Conservation (phyloP, 177 flowering plant genomes). For the Vitis hybrid region DNA sequence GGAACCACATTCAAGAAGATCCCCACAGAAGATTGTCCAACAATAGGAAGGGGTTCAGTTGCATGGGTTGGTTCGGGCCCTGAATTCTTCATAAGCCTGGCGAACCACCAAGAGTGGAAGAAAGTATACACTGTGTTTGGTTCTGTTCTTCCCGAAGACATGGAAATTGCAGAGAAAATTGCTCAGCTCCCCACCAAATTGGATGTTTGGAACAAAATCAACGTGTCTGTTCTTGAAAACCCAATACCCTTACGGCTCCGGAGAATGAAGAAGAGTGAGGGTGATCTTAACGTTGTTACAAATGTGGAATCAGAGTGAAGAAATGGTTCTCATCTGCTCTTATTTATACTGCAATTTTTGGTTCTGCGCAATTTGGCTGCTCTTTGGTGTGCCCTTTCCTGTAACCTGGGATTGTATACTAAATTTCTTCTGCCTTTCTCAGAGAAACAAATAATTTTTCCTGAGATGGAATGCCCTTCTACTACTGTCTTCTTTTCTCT, state of each 20-base stretch:
- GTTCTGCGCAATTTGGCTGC: too few species aligned
- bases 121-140: constrained; percentile 80
- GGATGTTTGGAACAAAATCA: constrained; percentile 71
- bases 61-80: constrained; percentile 97
- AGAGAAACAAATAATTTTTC: too few species aligned
- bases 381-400: too few species aligned
- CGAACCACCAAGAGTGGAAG: constrained; percentile 93
- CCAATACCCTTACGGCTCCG: constrained; percentile 50
- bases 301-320: constrained; percentile 2
- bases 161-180: constrained; percentile 79
- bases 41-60: constrained; percentile 74
- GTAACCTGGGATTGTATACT: too few species aligned
- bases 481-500: background rate
- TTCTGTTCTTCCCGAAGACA: constrained; percentile 85
- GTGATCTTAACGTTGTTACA: constrained; percentile 18
- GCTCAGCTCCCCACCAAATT: constrained; percentile 63
- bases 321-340: background rate
- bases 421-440: too few species aligned
- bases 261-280: constrained; percentile 37
- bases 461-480: too few species aligned
- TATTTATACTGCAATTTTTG: too few species aligned
- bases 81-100: constrained; percentile 92
- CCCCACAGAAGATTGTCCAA: constrained; percentile 64
- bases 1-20: constrained; percentile 50
- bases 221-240: constrained; percentile 66